Percentiles rank a stretch among this genome's conserved stretches.
These are phyloP conservation scores for Sporothrix pseudoabietina DNA, from an alignment of 2,329 filamentous ascomycete genomes.

Conservation along the genomic window DNA sequence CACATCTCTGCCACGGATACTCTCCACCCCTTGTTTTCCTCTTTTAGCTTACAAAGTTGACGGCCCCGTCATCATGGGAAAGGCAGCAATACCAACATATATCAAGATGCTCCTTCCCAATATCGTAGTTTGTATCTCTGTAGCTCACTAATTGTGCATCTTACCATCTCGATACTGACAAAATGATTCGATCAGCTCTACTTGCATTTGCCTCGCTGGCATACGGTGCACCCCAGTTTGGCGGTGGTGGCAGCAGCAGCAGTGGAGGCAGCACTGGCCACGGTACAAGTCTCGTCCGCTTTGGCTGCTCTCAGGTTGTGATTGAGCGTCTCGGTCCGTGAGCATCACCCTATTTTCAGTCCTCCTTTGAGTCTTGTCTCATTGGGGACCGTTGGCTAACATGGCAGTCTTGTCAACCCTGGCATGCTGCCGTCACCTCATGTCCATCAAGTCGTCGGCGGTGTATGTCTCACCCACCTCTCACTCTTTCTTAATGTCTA, in stretches of 20 bases:
- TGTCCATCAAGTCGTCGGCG: slow-evolving; percentile 52
- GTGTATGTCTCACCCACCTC: slow-evolving; percentile 31
- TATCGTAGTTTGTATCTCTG: not conserved
- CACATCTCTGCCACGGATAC: not conserved
- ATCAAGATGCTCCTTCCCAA: not conserved
- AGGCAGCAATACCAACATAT: not conserved
- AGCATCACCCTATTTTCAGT: not conserved
- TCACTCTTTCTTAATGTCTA: not conserved
- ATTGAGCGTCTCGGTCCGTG: slow-evolving; percentile 50
- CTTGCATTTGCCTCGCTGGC: slow-evolving; percentile 39
- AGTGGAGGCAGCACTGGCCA: slow-evolving; percentile 24
- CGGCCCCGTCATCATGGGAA: not conserved
- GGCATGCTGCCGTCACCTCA: slow-evolving; percentile 50
- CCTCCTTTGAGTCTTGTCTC: not conserved
- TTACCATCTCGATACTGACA: not conserved
- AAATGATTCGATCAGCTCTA: slow-evolving; percentile 34
- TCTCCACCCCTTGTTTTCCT: not conserved
- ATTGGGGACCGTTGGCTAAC: not conserved
- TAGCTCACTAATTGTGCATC: no score
- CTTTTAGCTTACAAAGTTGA: not conserved
- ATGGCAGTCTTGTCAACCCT: slow-evolving; percentile 45
- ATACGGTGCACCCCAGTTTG: slow-evolving; percentile 38
- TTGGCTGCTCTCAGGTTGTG: slow-evolving; percentile 52
- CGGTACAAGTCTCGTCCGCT: slow-evolving; percentile 45
- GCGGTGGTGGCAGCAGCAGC: not conserved